These are phyloP conservation scores for Salvia rosmarinus DNA, from an alignment of 257 asterid species.

Conservation along the genomic window DNA sequence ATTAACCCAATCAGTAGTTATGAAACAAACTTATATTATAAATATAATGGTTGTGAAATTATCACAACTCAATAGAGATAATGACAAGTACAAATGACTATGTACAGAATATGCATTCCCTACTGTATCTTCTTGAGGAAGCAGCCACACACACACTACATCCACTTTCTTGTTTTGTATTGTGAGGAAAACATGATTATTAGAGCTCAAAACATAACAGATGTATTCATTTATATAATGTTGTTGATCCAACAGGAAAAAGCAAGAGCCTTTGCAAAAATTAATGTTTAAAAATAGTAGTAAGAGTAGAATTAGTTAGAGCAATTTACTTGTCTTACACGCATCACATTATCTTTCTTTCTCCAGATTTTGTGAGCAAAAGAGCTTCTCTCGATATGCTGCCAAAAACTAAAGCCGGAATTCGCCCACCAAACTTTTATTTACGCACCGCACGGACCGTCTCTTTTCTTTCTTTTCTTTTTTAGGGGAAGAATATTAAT, in stretches of 20 bases:
- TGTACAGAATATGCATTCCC: no score
- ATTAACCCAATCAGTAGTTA: background rate
- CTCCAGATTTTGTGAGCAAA: conserved; percentile 31
- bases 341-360: conserved; percentile 39
- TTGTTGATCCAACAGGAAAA: conserved; percentile 42
- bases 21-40: background rate
- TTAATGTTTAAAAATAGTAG: background rate
- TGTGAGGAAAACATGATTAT: conserved; percentile 1
- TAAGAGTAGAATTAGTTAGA: background rate
- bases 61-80: background rate
- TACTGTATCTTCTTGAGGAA: conserved; percentile 2
- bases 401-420: conserved; percentile 37
- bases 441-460: background rate
- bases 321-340: conserved; percentile 42
- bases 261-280: conserved; percentile 19
- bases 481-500: background rate
- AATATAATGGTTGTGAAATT: conserved; percentile 5
- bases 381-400: conserved; percentile 26
- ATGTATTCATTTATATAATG: background rate
- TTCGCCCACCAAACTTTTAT: conserved; percentile 43
- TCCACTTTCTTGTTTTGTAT: background rate
- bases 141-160: background rate
- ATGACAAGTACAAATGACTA: background rate
- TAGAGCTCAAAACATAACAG: conserved; percentile 1
- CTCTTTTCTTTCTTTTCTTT: background rate